phyloP scores from a whole-genome alignment of 2,329 filamentous ascomycete genomes.

The Alternaria gaisen region DNA sequence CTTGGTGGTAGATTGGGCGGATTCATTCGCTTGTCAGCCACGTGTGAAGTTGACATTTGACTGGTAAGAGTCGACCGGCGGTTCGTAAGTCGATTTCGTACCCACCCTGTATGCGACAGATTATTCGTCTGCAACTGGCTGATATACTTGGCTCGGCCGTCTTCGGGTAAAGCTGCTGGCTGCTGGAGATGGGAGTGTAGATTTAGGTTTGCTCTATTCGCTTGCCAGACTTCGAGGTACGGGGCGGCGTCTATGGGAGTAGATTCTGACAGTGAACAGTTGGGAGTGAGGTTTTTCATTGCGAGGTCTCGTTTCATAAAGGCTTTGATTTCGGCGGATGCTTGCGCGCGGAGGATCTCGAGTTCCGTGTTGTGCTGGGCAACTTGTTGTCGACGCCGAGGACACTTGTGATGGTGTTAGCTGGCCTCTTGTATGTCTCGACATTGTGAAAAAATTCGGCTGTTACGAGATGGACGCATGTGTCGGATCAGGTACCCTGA shows the following conservation, averaged over 20 bases:
- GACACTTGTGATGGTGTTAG: constrained; percentile 6
- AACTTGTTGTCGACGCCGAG: neutral
- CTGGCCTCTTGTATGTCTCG: neutral
- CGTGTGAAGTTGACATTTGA: neutral
- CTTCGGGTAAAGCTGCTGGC: neutral
- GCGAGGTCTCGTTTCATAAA: neutral
- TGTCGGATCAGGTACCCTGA: neutral
- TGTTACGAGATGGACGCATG: neutral
- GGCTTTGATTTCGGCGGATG: neutral
- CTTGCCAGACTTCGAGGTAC: neutral
- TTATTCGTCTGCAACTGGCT: neutral
- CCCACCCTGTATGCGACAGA: neutral
- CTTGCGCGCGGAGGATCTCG: neutral
- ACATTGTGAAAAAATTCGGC: neutral
- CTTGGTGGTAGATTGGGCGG: neutral
- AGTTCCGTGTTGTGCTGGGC: neutral
- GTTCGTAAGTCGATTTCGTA: neutral
- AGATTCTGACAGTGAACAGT: too few species aligned
- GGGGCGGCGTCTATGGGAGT: neutral
- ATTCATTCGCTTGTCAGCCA: neutral
- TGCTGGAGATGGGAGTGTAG: neutral
- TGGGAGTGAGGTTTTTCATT: neutral
- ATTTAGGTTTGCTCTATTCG: neutral
- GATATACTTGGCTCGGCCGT: neutral
- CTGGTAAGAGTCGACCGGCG: neutral